These are phyloP conservation scores for Fusarium sp. DNA, from an alignment of 2,329 filamentous ascomycete species.

Conservation along the genomic window DNA sequence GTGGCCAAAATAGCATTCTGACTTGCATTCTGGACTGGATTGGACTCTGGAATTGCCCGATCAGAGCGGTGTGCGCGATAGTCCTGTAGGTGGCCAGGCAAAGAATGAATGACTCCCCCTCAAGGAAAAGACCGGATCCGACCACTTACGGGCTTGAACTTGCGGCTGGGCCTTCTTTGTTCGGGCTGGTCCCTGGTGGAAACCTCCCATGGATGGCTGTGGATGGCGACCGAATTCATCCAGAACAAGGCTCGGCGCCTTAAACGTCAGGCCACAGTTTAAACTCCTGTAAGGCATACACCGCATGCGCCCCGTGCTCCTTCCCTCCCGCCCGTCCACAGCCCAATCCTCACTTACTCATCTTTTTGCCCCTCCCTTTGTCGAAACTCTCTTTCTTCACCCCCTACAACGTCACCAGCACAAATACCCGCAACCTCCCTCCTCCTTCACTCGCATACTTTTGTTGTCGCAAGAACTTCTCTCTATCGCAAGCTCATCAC, in stretches of 20 bases:
- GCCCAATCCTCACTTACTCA: conserved; percentile 28
- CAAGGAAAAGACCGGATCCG: not conserved
- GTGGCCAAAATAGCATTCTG: not conserved
- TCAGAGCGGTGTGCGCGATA: not conserved
- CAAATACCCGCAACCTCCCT: conserved; percentile 33
- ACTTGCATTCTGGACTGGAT: not conserved
- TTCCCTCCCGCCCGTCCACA: not conserved
- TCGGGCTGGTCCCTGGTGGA: not conserved
- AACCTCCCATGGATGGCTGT: conserved; percentile 20
- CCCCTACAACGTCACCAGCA: conserved; percentile 39
- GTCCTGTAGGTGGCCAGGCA: not conserved
- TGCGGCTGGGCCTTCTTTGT: not conserved
- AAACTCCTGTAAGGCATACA: not conserved
- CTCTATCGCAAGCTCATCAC: not conserved
- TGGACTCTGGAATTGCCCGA: not conserved
- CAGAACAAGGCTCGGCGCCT: conserved; percentile 15
- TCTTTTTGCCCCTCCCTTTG: conserved; percentile 37
- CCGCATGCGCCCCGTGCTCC: conserved; percentile 8
- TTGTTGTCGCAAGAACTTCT: conserved; percentile 32
- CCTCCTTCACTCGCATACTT: conserved; percentile 26
- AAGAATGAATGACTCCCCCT: not conserved
- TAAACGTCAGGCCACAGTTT: not conserved
- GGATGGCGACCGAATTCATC: conserved; percentile 27
- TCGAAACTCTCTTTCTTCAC: conserved; percentile 27
- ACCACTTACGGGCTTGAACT: not conserved